Evolutionary conservation across 148 eudicot species (phyloP), one percentile per base, ranked within the genome.

Genomic region (Persicaria maculosa): DNA sequence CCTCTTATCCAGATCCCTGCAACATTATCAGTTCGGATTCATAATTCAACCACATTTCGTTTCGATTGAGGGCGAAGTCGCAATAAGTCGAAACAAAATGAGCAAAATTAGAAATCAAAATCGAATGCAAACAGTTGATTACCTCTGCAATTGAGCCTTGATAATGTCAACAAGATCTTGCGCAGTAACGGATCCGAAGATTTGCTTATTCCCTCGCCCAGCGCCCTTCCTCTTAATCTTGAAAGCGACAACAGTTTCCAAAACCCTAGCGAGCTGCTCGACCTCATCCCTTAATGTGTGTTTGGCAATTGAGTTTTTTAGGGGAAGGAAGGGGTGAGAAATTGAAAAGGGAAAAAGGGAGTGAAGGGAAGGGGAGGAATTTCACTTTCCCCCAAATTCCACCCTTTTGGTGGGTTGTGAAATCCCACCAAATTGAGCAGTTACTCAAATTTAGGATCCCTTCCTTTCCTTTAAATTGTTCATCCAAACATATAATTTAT

Each of bases 111-210:
- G 10, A 14, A 65, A 40, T 65, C 46, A 15, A 65, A 65, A 14
- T 0, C 6, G 9, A 14, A 12, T 36, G 6, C 14, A 14, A 15
- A 52, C n/a, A 52, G 5, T 4, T 65, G n/a, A 1, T 31, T 86
- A 94, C 98, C 98, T 90, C 68, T 94, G 97, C 74, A 94, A 89
- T 67, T 94, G 98, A 75, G 92, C 96, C 82, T 92, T 94, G 79
- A 94, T 92, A 47, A 94, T 87, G 82, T 94, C 98, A 68, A 94
- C 98, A 70, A 94, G 87, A 86, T 94, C 98, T 86, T 94, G 97
- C 76, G 92, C 89, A 65, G 96, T 94, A 75, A 94, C 97, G 90
- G 80, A 83, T 80, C 98, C 98, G 71, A 94, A 91, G 43, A 91
- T 94, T 78, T 87, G 97, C 76, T 92, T 94, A 65, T 65, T 65